Conservation (phyloP, 108 stramenopile genomes). For the Mayamaea pseudoterrestris region DNA sequence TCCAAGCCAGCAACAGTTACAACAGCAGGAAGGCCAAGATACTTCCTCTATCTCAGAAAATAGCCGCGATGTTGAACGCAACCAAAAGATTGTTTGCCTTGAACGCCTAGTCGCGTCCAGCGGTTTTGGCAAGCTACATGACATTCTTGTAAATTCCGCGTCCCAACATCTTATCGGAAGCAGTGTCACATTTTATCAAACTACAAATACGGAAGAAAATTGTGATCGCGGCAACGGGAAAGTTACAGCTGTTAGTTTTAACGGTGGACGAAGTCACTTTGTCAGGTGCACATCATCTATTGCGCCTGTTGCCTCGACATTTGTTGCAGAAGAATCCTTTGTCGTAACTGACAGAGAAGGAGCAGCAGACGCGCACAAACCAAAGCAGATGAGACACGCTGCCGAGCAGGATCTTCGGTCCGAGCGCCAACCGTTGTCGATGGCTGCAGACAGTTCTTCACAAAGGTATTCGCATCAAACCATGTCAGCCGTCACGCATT, state of each 20-base stretch:
- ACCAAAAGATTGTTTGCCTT: slow-evolving; percentile 8
- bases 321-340: background rate
- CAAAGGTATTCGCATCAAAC: slow-evolving; percentile 1
- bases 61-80: background rate
- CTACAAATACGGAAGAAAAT: background rate
- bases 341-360: background rate
- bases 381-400: background rate
- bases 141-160: slow-evolving; percentile 18
- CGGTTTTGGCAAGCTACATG: slow-evolving; percentile 32
- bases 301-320: slow-evolving; percentile 5
- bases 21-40: slow-evolving; percentile 6
- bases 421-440: background rate
- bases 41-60: slow-evolving; percentile 1
- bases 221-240: background rate
- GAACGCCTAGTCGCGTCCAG: slow-evolving; percentile 46
- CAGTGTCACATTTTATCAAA: slow-evolving; percentile 10
- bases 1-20: background rate
- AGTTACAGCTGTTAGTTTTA: background rate
- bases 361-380: background rate
- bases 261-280: background rate
- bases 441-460: background rate
- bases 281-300: slow-evolving; percentile 5
- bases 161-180: slow-evolving; percentile 15
- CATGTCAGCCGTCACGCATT: slow-evolving; percentile 31
- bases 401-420: background rate